Evolutionary conservation across 164 flowering plant genomes (phyloP), one percentile per base, ranked within the genome.

Genomic region (Macadamia integrifolia): DNA sequence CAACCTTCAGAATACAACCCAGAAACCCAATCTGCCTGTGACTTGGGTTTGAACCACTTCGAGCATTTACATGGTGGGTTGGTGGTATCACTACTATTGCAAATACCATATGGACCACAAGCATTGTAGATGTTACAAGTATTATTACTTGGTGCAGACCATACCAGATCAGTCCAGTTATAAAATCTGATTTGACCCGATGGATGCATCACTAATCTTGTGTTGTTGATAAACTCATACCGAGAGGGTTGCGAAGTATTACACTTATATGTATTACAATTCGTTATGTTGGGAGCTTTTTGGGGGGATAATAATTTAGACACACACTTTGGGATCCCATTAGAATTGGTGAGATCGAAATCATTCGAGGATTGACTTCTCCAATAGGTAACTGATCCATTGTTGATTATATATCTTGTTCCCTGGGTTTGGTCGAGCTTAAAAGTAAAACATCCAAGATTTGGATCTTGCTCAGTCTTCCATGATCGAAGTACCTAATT

Each of bases 21-120:
- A 0, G 53, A 44, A 14, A 59, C 66, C 85, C 85, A 82, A 3
- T 63, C 28, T 3, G 66, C 75, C 2, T 50, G 74, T 1, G 65
- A 67, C 44, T 11, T 62, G 1, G 83, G 79, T 32, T 14, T 40
- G 43, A 75, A 82, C 0, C 83, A 83, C 4, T 76, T 78, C 67
- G 76, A 71, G 60, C 85, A 82, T 35, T 72, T 76, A 66, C 85
- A 82, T 31, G 53, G n/a, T 31, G 60, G 7, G 23, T 23, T 23
- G 23, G 23, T 23, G 3, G 23, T 0, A 23, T 60, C 66, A 53
- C 64, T 68, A 10, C 57, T 71, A 58, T 80, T 72, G 49, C 83
- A 82, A 68, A 71, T 74, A 8, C 78, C 83, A 28, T 74, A 82
- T 52, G 64, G 64, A 8, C 85, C 85, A 72, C 85, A 82, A 17